These are phyloP conservation scores for Cyberlindnera mrakii DNA, from an alignment of 805 yeast genomes.

Conservation along the genomic window DNA sequence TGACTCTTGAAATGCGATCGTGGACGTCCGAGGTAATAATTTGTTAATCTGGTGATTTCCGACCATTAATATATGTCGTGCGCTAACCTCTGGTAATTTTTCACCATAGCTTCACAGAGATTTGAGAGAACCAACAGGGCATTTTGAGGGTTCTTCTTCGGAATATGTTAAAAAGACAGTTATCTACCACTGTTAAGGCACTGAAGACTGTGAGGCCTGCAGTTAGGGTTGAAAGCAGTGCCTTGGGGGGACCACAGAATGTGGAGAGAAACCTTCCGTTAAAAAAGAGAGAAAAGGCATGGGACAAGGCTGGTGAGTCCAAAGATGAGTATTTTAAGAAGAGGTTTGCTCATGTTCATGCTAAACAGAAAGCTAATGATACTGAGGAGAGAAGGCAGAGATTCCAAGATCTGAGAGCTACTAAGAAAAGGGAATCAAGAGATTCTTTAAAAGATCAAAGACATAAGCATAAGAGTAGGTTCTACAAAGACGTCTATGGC, in stretches of 20 bases:
- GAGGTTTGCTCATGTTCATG: conserved; percentile 65
- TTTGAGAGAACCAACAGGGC: no score
- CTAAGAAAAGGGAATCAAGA: conserved; percentile 4
- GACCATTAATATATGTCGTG: no score
- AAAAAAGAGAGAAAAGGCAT: conserved; percentile 43
- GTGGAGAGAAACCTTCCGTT: conserved; percentile 42
- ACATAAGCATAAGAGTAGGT: conserved; percentile 12
- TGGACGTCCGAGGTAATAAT: no score
- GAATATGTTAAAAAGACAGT: conserved; percentile 1
- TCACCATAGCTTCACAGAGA: no score
- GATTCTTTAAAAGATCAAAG: conserved; percentile 10
- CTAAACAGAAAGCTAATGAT: conserved; percentile 26
- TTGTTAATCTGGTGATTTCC: no score
- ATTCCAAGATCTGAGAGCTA: conserved; percentile 16
- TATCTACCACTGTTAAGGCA: neutral
- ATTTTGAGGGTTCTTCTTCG: no score
- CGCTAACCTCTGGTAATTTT: no score
- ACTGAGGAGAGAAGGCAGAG: conserved; percentile 13
- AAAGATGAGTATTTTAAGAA: conserved; percentile 58
- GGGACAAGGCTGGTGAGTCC: conserved; percentile 57
- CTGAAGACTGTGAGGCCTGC: conserved; percentile 14
- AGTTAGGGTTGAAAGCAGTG: conserved; percentile 3
- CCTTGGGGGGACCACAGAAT: conserved; percentile 5
- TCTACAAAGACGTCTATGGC: conserved; percentile 17
- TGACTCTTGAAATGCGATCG: no score